Evolutionary conservation across 108 stramenopile genomes (phyloP).

Genomic region (Chaetoceros muelleri): DNA sequence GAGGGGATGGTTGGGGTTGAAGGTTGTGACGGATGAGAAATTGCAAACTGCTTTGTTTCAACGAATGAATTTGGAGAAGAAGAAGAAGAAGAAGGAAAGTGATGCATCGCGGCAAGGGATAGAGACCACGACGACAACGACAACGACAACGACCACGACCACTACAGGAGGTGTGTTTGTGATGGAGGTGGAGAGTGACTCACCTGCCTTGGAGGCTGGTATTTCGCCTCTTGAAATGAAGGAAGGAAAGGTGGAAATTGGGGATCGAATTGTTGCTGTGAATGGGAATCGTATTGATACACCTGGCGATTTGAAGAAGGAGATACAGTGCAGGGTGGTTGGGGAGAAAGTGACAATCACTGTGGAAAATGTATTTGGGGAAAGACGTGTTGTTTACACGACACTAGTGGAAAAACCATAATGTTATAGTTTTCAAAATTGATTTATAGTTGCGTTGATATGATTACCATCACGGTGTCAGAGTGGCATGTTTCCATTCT

Average conservation of each 20-base stretch:
- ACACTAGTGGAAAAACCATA: conserved; percentile 29
- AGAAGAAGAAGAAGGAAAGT: background rate
- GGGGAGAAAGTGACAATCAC: conserved; percentile 56
- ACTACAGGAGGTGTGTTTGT: background rate
- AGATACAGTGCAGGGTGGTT: conserved; percentile 31
- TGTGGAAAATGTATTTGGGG: conserved; percentile 37
- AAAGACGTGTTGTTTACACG: conserved; percentile 56
- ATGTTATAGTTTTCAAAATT: background rate
- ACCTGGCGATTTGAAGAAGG: conserved; percentile 26
- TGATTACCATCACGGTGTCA: too few species aligned
- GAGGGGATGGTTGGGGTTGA: background rate
- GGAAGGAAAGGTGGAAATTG: conserved; percentile 56
- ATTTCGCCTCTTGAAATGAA: conserved; percentile 29
- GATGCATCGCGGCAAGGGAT: too few species aligned
- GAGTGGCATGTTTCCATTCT: too few species aligned
- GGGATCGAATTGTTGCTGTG: conserved; percentile 63
- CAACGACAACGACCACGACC: too few species aligned
- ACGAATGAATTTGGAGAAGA: too few species aligned
- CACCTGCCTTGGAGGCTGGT: conserved; percentile 35
- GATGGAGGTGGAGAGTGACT: conserved; percentile 14
- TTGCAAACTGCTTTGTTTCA: background rate
- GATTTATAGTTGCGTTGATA: background rate
- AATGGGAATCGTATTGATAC: conserved; percentile 49
- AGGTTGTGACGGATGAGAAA: background rate
- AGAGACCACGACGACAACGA: too few species aligned